phyloP scores from a whole-genome alignment of 2,329 filamentous ascomycete species.

The Phialocephala sp. region DNA sequence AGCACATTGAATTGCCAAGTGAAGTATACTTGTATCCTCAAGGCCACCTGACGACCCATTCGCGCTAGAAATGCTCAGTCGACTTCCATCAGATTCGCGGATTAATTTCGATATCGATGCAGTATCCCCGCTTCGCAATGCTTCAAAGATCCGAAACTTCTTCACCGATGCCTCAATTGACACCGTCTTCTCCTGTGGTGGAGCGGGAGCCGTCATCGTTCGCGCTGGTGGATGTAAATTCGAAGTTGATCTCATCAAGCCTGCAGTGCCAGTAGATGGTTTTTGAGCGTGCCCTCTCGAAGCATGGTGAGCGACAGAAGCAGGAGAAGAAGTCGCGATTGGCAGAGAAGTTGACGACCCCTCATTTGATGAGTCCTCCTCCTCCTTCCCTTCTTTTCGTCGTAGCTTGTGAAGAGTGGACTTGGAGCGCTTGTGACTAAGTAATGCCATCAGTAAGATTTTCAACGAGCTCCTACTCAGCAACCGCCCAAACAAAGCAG shows the following conservation, averaged over 20 bases:
- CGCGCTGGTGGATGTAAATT: constrained; percentile 30
- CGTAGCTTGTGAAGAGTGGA: constrained; percentile 59
- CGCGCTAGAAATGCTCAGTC: constrained; percentile 52
- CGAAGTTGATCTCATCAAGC: constrained; percentile 39
- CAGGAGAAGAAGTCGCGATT: constrained; percentile 35
- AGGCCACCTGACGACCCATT: constrained; percentile 50
- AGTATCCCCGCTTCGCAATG: constrained; percentile 87
- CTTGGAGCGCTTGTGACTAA: constrained; percentile 56
- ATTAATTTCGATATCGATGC: constrained; percentile 88
- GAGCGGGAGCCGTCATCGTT: constrained; percentile 26
- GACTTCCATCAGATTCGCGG: constrained; percentile 58
- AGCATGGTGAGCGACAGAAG: constrained; percentile 33
- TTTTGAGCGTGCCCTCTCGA: constrained; percentile 37
- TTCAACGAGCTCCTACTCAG: background rate
- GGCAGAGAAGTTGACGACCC: constrained; percentile 35
- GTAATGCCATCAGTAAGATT: constrained; percentile 27
- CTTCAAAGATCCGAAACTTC: constrained; percentile 94
- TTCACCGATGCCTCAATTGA: constrained; percentile 91
- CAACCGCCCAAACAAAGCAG: background rate
- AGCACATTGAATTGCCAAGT: constrained; percentile 94
- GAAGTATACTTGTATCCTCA: constrained; percentile 88
- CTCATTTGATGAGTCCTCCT: constrained; percentile 41
- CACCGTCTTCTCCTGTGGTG: constrained; percentile 41
- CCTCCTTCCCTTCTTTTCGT: constrained; percentile 48
- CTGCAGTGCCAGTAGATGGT: constrained; percentile 38